A percentile compares a stretch with the other conserved stretches of the same genome.
Conservation (phyloP, 305 asterid genomes). For the Fraxinus ornus region DNA sequence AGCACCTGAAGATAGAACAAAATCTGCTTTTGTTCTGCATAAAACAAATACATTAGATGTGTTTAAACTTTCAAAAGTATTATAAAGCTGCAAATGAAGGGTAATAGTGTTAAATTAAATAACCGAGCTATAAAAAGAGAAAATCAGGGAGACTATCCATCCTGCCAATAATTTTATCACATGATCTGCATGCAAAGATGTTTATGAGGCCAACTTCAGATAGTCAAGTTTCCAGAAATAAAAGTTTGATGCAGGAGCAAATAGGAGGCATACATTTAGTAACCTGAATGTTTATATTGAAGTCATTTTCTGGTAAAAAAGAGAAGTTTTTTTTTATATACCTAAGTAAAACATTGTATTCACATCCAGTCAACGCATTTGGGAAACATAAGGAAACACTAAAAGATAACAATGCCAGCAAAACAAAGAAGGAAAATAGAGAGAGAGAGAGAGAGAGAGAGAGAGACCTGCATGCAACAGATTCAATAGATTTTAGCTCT, state of each 20-base stretch:
- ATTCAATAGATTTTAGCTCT: constrained; percentile 30
- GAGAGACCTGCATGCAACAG: constrained; percentile 38
- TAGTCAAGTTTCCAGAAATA: not conserved
- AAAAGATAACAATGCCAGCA: not conserved
- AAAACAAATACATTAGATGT: constrained; percentile 28
- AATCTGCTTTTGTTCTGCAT: constrained; percentile 44
- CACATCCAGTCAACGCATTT: not conserved
- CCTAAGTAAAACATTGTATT: not conserved
- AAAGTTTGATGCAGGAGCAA: not conserved
- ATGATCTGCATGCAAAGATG: not conserved
- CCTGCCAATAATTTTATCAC: not conserved
- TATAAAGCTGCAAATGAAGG: not conserved
- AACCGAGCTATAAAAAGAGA: not conserved
- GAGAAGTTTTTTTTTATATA: not conserved
- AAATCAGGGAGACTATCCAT: not conserved
- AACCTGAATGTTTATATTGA: not conserved
- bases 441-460: constrained; percentile 4
- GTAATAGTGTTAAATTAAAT: not conserved
- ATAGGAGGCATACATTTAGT: not conserved
- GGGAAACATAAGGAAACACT: not conserved
- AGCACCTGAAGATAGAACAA: constrained; percentile 72
- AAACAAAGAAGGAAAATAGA: constrained; percentile 11
- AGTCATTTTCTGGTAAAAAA: not conserved
- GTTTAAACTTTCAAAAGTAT: not conserved
- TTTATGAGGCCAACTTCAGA: not conserved